A percentile compares a stretch with the other conserved stretches of the same genome.
Evolutionary conservation across 179 eudicot species (phyloP).

Genomic region (Beta lomatogona): DNA sequence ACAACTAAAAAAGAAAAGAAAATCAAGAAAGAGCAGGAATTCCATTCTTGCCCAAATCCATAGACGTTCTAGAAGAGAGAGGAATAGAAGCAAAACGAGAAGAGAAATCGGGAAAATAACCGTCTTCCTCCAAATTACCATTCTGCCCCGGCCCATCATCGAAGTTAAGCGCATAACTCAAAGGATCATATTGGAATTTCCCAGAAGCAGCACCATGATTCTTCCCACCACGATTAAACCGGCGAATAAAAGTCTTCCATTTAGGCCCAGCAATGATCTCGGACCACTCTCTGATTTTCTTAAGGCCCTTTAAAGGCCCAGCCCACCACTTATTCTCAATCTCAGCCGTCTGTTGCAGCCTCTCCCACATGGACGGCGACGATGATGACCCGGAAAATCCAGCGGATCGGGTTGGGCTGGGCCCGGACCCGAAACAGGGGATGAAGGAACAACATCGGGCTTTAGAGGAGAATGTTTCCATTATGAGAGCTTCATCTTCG

Average conservation of each 20-base stretch:
- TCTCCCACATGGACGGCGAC: constrained; percentile 36
- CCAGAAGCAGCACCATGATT: background rate
- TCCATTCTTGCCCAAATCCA: constrained; percentile 32
- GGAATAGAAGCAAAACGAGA: constrained; percentile 36
- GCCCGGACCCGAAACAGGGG: constrained; percentile 28
- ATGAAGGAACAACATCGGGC: constrained; percentile 23
- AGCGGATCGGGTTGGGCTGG: constrained; percentile 15
- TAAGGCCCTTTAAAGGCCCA: constrained; percentile 27
- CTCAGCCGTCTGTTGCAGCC: constrained; percentile 29
- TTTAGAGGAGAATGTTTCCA: constrained; percentile 19
- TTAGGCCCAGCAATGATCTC: constrained; percentile 38
- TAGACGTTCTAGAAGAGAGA: constrained; percentile 27
- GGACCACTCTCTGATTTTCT: constrained; percentile 38
- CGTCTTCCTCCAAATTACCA: constrained; percentile 18
- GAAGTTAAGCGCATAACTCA: constrained; percentile 37
- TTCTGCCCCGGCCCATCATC: constrained; percentile 36
- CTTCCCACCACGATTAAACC: constrained; percentile 28
- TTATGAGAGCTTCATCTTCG: constrained; percentile 1
- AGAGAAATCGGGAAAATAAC: constrained; percentile 33
- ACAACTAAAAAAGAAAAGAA: background rate
- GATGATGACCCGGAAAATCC: constrained; percentile 20
- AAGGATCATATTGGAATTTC: constrained; percentile 36
- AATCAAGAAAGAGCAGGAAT: background rate
- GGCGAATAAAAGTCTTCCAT: constrained; percentile 40
- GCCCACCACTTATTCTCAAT: constrained; percentile 30